Base-by-base conservation (phyloP, 2,329 filamentous ascomycete genomes). In the Exophiala oligosperma region DNA sequence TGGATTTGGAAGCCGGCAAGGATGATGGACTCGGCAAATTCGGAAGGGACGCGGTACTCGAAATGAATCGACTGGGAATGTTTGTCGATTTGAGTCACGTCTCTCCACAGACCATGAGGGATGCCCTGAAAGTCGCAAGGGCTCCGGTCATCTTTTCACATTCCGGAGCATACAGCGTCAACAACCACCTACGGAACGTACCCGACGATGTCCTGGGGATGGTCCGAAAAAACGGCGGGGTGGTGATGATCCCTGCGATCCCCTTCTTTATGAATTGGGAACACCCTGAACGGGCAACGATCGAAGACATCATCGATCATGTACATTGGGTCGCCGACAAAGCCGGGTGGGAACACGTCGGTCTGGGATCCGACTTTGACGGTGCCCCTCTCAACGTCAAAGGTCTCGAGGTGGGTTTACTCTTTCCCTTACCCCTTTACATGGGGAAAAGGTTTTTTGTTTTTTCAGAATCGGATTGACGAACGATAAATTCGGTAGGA, bases 291-390 rank as follows among this genome's bases (percentile, higher is more conserved):
- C 64, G 66, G 12, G 71, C 84, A 5, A 95, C 90, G 0, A 72
- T 97, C 28, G 79, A 80, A 17, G 89, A 92, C 58, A 90, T 96
- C 1, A 90, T 85, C 1, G 81, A 86, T 60, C 93, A 97, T 72
- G 88, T 97, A 60, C 79, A 84, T 63, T 81, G 97, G 69, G 92
- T 97, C 64, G 93, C 90, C 1, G 78, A 89, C 40, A 74, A 88
- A 26, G 90, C 96, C 58, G 93, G 93, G 1, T 97, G 88, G 67
- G 89, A 92, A 32, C 84, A 96, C 70, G 91, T 97, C 11, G 93
- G 92, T 0, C 74, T 97, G 12, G 93, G 93, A 0, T 91, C 88
- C 49, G 93, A 97, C 71, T 96, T 92, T 71, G 92, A 97, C 71
- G 93, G 85, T 1, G 68, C 3, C 69, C 67, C 4, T 68, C 76